phyloP scores from a whole-genome alignment of 345 rosid genomes.

The Syzygium aromaticum region DNA sequence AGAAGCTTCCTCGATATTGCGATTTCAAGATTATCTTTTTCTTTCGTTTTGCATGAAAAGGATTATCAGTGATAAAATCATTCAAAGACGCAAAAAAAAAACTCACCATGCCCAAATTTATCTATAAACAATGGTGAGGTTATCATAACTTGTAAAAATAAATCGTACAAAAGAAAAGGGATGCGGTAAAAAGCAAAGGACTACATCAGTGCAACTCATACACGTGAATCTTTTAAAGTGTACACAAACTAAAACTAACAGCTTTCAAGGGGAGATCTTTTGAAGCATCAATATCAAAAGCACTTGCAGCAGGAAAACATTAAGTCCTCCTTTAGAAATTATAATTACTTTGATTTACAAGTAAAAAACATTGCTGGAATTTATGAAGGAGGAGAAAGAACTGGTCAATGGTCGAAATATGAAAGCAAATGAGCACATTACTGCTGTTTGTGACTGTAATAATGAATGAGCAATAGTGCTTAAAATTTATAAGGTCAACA shows the following conservation, averaged over 20 bases:
- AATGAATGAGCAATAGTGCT: background rate
- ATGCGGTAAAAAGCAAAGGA: background rate
- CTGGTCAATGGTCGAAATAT: background rate
- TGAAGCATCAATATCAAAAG: background rate
- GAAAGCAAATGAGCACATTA: background rate
- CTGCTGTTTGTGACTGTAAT: background rate
- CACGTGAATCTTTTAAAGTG: background rate
- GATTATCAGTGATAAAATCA: background rate
- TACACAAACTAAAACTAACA: background rate
- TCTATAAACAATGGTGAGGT: background rate
- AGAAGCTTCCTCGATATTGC: background rate
- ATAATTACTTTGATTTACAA: background rate
- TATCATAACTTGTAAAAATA: background rate
- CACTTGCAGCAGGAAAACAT: background rate
- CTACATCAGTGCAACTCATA: background rate
- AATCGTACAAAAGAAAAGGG: background rate
- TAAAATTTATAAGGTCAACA: background rate
- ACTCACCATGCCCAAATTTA: background rate
- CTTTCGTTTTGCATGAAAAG: background rate
- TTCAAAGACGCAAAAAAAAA: too few relatives aligned
- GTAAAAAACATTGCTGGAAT: background rate
- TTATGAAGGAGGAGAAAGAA: background rate
- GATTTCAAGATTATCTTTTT: background rate
- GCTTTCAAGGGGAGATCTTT: background rate
- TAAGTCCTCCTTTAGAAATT: background rate